Percentiles rank a stretch among this genome's conserved stretches.
phyloP scores from a whole-genome alignment of 2,329 filamentous ascomycete genomes.

The Apiospora aurea region DNA sequence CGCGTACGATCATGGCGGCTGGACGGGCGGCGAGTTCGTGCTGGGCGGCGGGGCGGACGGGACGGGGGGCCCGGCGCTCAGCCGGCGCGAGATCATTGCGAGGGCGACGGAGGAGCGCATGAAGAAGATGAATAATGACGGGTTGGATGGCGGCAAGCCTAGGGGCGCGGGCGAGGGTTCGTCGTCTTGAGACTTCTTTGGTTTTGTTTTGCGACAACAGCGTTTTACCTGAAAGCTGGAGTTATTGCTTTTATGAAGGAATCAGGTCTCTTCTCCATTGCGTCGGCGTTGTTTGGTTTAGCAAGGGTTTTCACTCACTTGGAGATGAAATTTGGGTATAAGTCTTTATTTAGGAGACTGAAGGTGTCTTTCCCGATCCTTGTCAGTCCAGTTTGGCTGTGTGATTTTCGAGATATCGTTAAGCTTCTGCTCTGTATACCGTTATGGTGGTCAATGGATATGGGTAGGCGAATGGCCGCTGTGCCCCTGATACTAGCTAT shows the following conservation, averaged over 20 bases:
- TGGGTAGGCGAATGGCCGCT: not conserved
- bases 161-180: constrained; percentile 4
- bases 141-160: constrained; percentile 32
- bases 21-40: constrained; percentile 81
- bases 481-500: not conserved
- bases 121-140: constrained; percentile 49
- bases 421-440: not conserved
- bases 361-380: too few species aligned
- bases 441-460: not conserved
- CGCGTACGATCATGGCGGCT: constrained; percentile 74
- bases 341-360: not conserved
- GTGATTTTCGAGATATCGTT: not conserved
- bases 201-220: not conserved
- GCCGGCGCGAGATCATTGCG: constrained; percentile 76
- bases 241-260: not conserved
- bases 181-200: not conserved
- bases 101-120: constrained; percentile 74
- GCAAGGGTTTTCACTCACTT: not conserved
- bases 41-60: constrained; percentile 57
- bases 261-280: not conserved
- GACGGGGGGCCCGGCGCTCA: constrained; percentile 49
- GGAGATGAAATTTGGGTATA: not conserved
- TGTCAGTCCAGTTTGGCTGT: too few species aligned
- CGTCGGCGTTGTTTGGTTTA: not conserved
- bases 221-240: not conserved